phyloP scores from a whole-genome alignment of 768 basidiomycete species.

The Clathrus columnatus region DNA sequence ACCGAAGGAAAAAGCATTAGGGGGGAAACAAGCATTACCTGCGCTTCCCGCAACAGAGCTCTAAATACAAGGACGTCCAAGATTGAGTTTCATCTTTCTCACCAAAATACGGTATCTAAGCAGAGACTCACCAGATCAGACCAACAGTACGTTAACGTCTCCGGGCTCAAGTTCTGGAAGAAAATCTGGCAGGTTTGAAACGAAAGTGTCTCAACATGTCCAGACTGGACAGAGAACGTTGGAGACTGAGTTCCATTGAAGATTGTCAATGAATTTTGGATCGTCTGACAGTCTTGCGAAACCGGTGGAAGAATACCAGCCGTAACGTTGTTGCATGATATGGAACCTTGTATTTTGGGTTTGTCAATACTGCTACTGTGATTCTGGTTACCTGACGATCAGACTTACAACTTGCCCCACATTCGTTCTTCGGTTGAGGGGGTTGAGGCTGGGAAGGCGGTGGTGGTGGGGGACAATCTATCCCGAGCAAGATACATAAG shows the following conservation, averaged over 20 bases:
- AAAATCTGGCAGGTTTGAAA: conserved; percentile 1
- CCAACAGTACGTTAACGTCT: background rate
- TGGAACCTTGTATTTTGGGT: background rate
- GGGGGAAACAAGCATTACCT: background rate
- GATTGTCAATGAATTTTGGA: background rate
- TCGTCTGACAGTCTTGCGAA: background rate
- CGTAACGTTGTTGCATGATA: background rate
- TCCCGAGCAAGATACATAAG: background rate
- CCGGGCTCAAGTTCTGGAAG: background rate
- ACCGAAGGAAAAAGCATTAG: background rate
- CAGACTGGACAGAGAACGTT: background rate
- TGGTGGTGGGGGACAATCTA: background rate
- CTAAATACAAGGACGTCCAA: background rate
- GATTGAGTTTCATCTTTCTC: background rate
- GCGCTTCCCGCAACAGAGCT: background rate
- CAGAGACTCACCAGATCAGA: background rate
- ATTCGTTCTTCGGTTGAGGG: background rate
- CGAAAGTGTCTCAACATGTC: conserved; percentile 1
- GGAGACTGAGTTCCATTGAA: background rate
- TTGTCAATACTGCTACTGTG: background rate
- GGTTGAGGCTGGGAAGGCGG: background rate
- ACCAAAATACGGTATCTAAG: background rate
- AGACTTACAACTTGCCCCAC: background rate
- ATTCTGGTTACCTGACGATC: too few relatives aligned
- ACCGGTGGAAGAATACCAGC: conserved; percentile 4